Percentiles rank a stretch among this genome's conserved stretches.
Evolutionary conservation across 768 basidiomycete species (phyloP).

Genomic region (Termitomyces sp.): DNA sequence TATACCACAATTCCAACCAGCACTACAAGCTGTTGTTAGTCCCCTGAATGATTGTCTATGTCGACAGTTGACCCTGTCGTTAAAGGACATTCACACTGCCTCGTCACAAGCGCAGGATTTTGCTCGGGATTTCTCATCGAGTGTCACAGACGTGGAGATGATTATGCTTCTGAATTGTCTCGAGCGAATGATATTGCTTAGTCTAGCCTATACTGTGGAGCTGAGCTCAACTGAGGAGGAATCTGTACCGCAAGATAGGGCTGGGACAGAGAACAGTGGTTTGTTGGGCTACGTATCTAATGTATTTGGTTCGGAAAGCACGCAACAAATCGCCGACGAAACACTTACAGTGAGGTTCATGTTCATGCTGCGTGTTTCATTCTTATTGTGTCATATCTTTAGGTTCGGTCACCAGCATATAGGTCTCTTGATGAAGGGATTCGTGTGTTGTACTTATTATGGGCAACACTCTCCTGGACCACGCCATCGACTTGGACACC

Average conservation of each 20-base stretch:
- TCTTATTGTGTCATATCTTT: constrained; percentile 8
- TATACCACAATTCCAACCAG: constrained; percentile 75
- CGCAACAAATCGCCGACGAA: constrained; percentile 41
- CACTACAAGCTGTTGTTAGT: constrained; percentile 57
- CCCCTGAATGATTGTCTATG: constrained; percentile 80
- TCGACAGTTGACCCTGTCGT: constrained; percentile 51
- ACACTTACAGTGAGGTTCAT: constrained; percentile 45
- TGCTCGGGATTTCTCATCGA: constrained; percentile 36
- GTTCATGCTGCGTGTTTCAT: background rate
- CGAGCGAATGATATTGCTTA: constrained; percentile 76
- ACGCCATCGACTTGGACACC: constrained; percentile 40
- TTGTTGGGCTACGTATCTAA: constrained; percentile 87
- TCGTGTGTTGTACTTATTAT: constrained; percentile 69
- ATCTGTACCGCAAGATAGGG: constrained; percentile 42
- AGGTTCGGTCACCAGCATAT: constrained; percentile 74
- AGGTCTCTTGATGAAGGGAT: constrained; percentile 77
- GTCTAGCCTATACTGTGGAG: constrained; percentile 55
- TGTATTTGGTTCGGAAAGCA: constrained; percentile 78
- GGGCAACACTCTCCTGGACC: constrained; percentile 56
- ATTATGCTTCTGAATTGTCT: constrained; percentile 79
- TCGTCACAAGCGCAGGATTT: constrained; percentile 29
- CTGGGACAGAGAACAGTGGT: constrained; percentile 50
- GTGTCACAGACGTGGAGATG: constrained; percentile 74
- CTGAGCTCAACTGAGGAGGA: constrained; percentile 52
- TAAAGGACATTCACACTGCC: constrained; percentile 49